These are phyloP conservation scores for Scutellaria minor DNA, from an alignment of 257 asterid genomes.

Conservation along the genomic window DNA sequence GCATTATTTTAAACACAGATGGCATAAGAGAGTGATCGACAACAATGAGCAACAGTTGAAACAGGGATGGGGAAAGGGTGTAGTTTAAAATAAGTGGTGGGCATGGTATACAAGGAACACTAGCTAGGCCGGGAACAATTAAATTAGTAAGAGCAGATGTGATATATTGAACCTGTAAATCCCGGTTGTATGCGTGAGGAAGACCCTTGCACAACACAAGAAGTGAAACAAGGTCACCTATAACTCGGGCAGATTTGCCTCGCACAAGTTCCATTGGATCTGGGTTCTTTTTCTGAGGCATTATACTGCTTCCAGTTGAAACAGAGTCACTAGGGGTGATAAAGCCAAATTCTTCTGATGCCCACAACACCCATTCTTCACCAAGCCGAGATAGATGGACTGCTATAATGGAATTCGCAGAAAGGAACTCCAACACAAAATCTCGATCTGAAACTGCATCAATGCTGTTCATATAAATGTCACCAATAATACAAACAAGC, in stretches of 20 bases:
- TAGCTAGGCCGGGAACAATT: neutral
- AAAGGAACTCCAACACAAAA: slow-evolving; percentile 90
- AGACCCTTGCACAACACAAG: slow-evolving; percentile 99
- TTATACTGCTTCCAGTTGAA: slow-evolving; percentile 98
- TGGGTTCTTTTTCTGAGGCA: slow-evolving; percentile 99
- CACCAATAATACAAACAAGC: slow-evolving; percentile 34
- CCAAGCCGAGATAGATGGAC: slow-evolving; percentile 97
- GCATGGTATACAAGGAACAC: slow-evolving; percentile 9
- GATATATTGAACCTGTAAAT: slow-evolving; percentile 71
- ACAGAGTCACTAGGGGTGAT: slow-evolving; percentile 93
- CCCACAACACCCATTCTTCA: slow-evolving; percentile 99
- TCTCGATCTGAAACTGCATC: slow-evolving; percentile 99
- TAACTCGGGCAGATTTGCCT: slow-evolving; percentile 94
- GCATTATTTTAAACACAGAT: neutral
- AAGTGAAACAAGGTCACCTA: slow-evolving; percentile 92
- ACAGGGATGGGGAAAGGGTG: neutral
- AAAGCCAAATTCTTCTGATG: slow-evolving; percentile 96
- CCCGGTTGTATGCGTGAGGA: slow-evolving; percentile 97
- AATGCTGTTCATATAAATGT: slow-evolving; percentile 70
- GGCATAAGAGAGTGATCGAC: slow-evolving; percentile 11
- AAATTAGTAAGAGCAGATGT: neutral
- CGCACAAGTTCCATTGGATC: slow-evolving; percentile 99
- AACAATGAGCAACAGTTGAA: neutral
- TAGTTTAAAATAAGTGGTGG: neutral
- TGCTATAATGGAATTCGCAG: slow-evolving; percentile 86